Percentiles rank a stretch among this genome's conserved stretches.
Evolutionary conservation across 192 early-diverging fungal genomes (phyloP).

Genomic region (Entomortierella beljakovae): DNA sequence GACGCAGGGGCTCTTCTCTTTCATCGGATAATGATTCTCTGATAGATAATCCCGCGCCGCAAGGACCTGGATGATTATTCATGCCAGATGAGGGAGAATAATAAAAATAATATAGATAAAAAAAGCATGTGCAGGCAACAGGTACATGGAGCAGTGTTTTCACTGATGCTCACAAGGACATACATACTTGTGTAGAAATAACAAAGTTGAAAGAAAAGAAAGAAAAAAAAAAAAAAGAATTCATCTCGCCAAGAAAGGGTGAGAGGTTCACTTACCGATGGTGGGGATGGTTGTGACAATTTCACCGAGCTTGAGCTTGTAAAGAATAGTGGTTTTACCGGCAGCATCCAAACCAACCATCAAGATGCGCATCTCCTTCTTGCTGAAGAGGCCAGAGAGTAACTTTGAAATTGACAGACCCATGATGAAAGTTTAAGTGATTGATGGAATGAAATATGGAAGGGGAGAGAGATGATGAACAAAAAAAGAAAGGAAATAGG

Average conservation of each 20-base stretch:
- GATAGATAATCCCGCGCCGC: not conserved
- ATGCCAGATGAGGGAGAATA: not conserved
- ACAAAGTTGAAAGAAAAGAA: not conserved
- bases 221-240: not conserved
- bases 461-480: slow-evolving; percentile 16
- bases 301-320: slow-evolving; percentile 99
- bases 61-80: not conserved
- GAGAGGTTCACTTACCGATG: slow-evolving; percentile 88
- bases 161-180: not conserved
- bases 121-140: too few relatives aligned
- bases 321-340: slow-evolving; percentile 99
- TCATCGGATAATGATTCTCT: not conserved
- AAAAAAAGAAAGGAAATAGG: slow-evolving; percentile 28
- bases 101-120: not conserved
- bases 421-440: slow-evolving; percentile 62
- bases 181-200: not conserved
- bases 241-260: too few relatives aligned
- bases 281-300: slow-evolving; percentile 99
- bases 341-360: slow-evolving; percentile 96
- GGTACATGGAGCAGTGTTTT: not conserved
- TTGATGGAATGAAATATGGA: slow-evolving; percentile 10
- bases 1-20: slow-evolving; percentile 1
- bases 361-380: slow-evolving; percentile 98
- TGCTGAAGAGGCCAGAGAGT: slow-evolving; percentile 84
- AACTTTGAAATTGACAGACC: slow-evolving; percentile 89